A percentile compares a stretch with the other conserved stretches of the same genome.
Evolutionary conservation across 768 basidiomycete genomes (phyloP).

Genomic region (Suillus decipiens): DNA sequence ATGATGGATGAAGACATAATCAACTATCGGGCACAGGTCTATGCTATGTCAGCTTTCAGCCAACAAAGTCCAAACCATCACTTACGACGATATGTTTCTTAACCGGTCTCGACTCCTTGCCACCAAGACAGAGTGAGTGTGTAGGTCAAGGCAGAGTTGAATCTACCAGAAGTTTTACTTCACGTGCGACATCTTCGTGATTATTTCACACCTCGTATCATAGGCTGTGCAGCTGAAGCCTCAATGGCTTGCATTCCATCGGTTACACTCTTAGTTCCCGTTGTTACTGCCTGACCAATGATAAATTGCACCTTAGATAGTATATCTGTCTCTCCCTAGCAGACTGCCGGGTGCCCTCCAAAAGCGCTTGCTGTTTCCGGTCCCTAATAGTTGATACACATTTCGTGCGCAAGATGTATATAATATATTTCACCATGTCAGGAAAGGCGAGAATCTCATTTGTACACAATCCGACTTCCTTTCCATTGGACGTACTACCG

Average conservation of each 20-base stretch:
- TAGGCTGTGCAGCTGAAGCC: not conserved
- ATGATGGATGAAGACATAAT: not conserved
- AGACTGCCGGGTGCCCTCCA: not conserved
- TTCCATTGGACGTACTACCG: no score
- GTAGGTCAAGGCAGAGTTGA: not conserved
- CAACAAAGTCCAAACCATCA: not conserved
- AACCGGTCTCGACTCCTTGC: not conserved
- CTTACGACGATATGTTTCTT: not conserved
- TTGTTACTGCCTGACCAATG: not conserved
- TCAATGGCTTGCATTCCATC: not conserved
- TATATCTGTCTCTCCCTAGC: not conserved
- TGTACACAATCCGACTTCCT: not conserved
- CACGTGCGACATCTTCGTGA: not conserved
- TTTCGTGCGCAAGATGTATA: not conserved
- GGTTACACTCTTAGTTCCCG: not conserved
- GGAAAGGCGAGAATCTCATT: no score
- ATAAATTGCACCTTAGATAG: not conserved
- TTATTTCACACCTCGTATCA: not conserved
- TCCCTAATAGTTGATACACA: not conserved
- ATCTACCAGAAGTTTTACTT: no score
- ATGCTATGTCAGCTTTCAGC: not conserved
- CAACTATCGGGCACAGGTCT: not conserved
- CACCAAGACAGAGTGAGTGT: not conserved
- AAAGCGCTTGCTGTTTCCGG: not conserved
- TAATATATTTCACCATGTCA: no score